A percentile compares a stretch with the other conserved stretches of the same genome.
These are phyloP conservation scores for Arabidopsis hybrid DNA, from an alignment of 441 rosid genomes.

Conservation along the genomic window DNA sequence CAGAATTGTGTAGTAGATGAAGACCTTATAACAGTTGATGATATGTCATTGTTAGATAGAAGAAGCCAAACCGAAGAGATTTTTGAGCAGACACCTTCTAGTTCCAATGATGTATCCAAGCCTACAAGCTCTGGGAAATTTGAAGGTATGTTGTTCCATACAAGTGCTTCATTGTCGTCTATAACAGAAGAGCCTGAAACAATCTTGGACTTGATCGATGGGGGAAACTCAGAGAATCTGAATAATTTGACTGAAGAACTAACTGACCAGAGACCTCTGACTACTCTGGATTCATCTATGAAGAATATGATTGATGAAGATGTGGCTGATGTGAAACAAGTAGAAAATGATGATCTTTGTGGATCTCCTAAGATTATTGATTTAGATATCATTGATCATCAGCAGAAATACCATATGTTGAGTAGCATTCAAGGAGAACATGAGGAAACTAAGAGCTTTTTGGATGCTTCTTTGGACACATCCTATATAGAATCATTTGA, in stretches of 20 bases:
- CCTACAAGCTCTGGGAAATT: constrained; percentile 17
- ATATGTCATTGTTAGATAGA: constrained; percentile 10
- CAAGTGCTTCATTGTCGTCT: constrained; percentile 47
- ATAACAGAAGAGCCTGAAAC: constrained; percentile 44
- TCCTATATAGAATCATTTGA: constrained; percentile 10
- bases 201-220: constrained; percentile 25
- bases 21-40: constrained; percentile 1
- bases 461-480: constrained; percentile 32
- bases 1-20: constrained; percentile 9
- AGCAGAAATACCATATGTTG: constrained; percentile 4
- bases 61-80: constrained; percentile 9
- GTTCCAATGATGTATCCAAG: constrained; percentile 24
- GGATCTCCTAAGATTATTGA: constrained; percentile 35
- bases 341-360: constrained; percentile 14
- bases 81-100: constrained; percentile 22
- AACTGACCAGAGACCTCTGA: constrained; percentile 17
- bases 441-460: constrained; percentile 15
- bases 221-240: constrained; percentile 22
- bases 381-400: constrained; percentile 31
- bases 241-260: constrained; percentile 26
- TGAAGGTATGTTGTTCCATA: constrained; percentile 32
- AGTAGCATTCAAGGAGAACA: constrained; percentile 20
- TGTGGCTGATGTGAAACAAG: constrained; percentile 5
- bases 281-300: constrained; percentile 14
- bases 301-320: constrained; percentile 32